Evolutionary conservation across 768 basidiomycete genomes (phyloP), one percentile per base, ranked within the genome.

Genomic region (Serendipita sp.): DNA sequence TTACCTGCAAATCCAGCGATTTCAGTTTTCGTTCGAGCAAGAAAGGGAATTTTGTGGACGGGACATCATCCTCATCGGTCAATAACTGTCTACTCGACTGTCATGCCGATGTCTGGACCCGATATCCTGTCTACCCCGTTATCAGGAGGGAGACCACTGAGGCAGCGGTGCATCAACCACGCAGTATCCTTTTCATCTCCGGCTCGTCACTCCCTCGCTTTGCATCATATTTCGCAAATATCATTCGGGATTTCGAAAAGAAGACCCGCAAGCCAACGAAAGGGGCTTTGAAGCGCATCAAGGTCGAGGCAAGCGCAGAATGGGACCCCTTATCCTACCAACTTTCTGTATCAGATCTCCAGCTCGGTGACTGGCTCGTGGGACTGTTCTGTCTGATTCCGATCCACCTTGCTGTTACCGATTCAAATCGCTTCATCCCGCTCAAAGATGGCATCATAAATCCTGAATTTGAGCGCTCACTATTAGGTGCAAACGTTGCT

Each of bases 341-440:
- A 4, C 67, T 68, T 36, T 50, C 69, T 27, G 67, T 64, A 31
- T 62, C 40, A 16, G 66, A 64, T 3, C 79, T 78, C 65, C 73
- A 73, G 15, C 74, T 75, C 0, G 83, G 84, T 40, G 82, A 85
- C 69, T 85, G 84, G 84, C 69, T 85, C 0, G 81, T 81, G 0
- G 80, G 83, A 13, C 69, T 84, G 5, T 66, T 85, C 0, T 85
- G 83, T 64, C 72, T 85, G 34, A 83, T 85, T 48, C 83, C 83
- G 0, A 83, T 85, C 33, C 83, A 85, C 34, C 75, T 85, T 34
- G 84, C 83, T 0, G 68, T 85, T 27, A 79, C 81, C 2, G 75
- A 75, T 13, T 82, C 84, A 53, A 85, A 85, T 66, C 73, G 81
- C 0, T 84, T 85, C 65, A 66, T 85, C 4, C 83, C 84, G 0